Conservation (phyloP, 1,284 basidiomycete genomes). For the Tilletia walkeri region DNA sequence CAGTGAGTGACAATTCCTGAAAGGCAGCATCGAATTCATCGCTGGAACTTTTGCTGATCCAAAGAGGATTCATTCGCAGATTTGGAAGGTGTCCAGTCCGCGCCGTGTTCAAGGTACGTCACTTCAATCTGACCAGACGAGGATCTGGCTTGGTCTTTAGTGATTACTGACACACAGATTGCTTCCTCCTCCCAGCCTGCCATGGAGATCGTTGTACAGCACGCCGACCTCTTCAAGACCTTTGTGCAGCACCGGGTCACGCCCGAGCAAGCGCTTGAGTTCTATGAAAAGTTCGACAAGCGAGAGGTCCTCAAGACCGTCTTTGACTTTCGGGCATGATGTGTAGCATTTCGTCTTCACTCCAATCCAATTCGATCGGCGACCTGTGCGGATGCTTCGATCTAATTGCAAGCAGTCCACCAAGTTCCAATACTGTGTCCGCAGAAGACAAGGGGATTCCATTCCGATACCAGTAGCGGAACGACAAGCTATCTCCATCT, state of each 20-base stretch:
- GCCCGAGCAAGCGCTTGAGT: slow-evolving; percentile 45
- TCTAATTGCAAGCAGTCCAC: no score
- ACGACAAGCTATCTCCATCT: no score
- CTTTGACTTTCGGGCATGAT: slow-evolving; percentile 18
- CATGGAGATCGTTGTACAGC: slow-evolving; percentile 40
- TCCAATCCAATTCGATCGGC: no score
- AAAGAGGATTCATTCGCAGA: slow-evolving; percentile 62
- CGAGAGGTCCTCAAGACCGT: slow-evolving; percentile 29
- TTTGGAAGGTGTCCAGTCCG: slow-evolving; percentile 78
- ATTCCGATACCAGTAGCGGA: no score
- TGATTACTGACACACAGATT: neutral
- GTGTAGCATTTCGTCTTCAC: no score
- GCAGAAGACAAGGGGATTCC: no score
- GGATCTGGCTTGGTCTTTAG: neutral
- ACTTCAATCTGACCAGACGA: neutral
- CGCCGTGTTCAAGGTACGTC: slow-evolving; percentile 36
- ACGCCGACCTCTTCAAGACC: slow-evolving; percentile 42
- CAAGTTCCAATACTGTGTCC: no score
- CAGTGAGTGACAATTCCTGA: neutral
- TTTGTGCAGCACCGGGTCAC: slow-evolving; percentile 49
- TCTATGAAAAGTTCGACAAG: slow-evolving; percentile 49
- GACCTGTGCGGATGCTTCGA: neutral
- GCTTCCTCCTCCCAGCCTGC: slow-evolving; percentile 26
- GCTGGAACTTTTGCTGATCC: neutral
- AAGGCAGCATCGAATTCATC: neutral